A percentile compares a stretch with the other conserved stretches of the same genome.
Evolutionary conservation across 2,329 filamentous ascomycete genomes (phyloP).

Genomic region (Neofusicoccum laricinum): DNA sequence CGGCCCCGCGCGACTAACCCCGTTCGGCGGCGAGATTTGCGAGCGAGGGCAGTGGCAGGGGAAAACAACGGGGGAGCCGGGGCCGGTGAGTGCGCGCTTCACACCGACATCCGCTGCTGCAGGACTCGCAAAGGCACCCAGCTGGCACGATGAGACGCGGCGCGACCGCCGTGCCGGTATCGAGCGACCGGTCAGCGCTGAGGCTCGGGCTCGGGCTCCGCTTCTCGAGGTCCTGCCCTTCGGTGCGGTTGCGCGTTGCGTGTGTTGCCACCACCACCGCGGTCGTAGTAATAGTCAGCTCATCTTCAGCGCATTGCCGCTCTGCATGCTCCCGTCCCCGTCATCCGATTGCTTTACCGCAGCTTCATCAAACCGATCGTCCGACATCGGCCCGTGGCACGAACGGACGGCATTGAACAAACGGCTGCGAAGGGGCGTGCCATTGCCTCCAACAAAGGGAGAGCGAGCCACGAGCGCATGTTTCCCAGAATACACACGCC

Average conservation of each 20-base stretch:
- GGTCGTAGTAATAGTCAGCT: neutral
- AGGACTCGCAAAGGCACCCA: no score
- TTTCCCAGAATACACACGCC: no score
- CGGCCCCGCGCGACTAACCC: no score
- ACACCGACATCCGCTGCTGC: conserved; percentile 1
- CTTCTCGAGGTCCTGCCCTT: no score
- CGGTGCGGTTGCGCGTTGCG: no score
- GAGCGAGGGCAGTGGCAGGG: neutral
- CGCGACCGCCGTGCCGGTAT: no score
- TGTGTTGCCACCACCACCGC: neutral
- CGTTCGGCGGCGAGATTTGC: neutral
- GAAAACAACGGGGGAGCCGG: neutral
- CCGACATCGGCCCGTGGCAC: conserved; percentile 6
- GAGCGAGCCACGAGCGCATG: no score
- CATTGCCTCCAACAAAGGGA: no score
- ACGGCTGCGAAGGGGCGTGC: no score
- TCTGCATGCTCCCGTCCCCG: neutral
- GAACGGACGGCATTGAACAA: neutral
- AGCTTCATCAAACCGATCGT: neutral
- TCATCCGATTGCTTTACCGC: neutral
- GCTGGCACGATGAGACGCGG: no score
- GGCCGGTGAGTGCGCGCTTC: neutral
- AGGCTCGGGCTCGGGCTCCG: no score
- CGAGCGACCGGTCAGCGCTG: no score
- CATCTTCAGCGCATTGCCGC: neutral